A percentile compares a stretch with the other conserved stretches of the same genome.
Evolutionary conservation across 306 rosid species (phyloP).

Genomic region (Rosa persica): DNA sequence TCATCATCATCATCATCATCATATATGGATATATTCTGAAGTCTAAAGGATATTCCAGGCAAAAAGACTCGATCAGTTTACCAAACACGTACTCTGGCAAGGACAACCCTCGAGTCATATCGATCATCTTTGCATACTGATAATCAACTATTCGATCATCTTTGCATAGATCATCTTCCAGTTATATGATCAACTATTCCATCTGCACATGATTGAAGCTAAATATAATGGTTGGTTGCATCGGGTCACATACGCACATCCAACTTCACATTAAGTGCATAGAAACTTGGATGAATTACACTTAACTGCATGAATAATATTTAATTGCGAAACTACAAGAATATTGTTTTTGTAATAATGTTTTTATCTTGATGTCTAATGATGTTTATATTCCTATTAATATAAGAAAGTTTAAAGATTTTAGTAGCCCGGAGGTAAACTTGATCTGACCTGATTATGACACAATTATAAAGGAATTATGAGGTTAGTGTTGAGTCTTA

Average conservation of each 20-base stretch:
- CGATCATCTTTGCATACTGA: not conserved
- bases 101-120: conserved; percentile 11
- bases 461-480: no score
- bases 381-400: no score
- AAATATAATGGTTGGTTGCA: not conserved
- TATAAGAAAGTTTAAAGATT: no score
- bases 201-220: not conserved
- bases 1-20: not conserved
- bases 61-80: not conserved
- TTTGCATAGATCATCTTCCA: not conserved
- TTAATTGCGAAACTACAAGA: no score
- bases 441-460: no score
- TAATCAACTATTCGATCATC: not conserved
- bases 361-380: no score
- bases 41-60: conserved; percentile 38
- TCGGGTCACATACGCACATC: not conserved
- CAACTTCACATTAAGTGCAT: not conserved
- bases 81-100: conserved; percentile 3
- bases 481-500: no score
- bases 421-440: no score
- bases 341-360: no score
- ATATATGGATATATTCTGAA: conserved; percentile 1
- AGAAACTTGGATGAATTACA: not conserved
- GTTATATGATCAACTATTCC: not conserved
- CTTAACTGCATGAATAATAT: no score